Evolutionary conservation across 1,284 basidiomycete genomes (phyloP).

Genomic region (Melampsora abietis-canadensis): DNA sequence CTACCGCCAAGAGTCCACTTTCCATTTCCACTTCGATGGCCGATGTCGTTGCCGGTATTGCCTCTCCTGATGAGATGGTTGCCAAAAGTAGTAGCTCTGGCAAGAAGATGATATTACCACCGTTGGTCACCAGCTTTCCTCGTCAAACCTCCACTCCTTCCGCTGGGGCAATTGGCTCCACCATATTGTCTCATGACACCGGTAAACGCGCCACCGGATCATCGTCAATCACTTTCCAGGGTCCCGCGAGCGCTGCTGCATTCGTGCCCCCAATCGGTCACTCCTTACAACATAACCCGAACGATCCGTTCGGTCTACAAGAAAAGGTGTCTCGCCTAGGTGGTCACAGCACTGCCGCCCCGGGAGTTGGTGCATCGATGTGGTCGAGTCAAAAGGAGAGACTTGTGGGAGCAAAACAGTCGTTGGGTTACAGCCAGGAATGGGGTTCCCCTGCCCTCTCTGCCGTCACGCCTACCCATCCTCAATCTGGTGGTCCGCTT

Average conservation of each 20-base stretch:
- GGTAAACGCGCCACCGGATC: slow-evolving; percentile 5
- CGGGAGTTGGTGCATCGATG: slow-evolving; percentile 57
- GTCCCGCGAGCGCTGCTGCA: slow-evolving; percentile 58
- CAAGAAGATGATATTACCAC: slow-evolving; percentile 28
- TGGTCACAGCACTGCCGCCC: slow-evolving; percentile 54
- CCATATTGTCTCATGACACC: not conserved
- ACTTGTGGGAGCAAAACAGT: slow-evolving; percentile 58
- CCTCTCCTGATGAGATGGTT: not conserved
- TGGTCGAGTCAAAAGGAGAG: slow-evolving; percentile 61
- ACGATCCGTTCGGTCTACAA: slow-evolving; percentile 48
- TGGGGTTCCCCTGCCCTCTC: slow-evolving; percentile 16
- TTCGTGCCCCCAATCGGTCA: slow-evolving; percentile 60
- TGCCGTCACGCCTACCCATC: slow-evolving; percentile 54
- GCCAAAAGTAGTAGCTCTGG: not conserved
- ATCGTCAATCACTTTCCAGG: slow-evolving; percentile 41
- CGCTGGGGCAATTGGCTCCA: not conserved
- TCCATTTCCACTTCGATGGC: slow-evolving; percentile 37
- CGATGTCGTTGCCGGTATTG: not conserved
- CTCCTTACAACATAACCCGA: slow-evolving; percentile 51
- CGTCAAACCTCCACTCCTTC: not conserved
- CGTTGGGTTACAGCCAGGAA: slow-evolving; percentile 12
- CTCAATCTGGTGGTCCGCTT: slow-evolving; percentile 57
- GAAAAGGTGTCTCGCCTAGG: slow-evolving; percentile 52
- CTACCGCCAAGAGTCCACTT: slow-evolving; percentile 32
- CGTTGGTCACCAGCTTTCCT: slow-evolving; percentile 34